A percentile compares a stretch with the other conserved stretches of the same genome.
Evolutionary conservation across 2,329 filamentous ascomycete species (phyloP).

Genomic region (Colletotrichum chlorophyti): DNA sequence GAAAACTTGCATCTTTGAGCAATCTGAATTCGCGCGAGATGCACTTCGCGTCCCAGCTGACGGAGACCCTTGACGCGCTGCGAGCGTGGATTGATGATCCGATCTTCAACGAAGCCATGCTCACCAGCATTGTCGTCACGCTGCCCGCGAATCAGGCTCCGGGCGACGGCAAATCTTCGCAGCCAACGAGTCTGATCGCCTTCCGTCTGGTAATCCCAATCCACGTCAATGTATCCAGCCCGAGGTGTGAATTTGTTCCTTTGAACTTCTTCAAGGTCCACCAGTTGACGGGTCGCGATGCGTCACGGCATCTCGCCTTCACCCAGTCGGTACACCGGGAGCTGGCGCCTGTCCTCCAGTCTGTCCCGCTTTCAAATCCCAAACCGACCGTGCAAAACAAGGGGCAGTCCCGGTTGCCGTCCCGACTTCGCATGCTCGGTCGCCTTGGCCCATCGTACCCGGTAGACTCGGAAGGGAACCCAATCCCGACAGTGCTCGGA

Average conservation of each 20-base stretch:
- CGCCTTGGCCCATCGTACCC: conserved; percentile 27
- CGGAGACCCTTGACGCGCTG: conserved; percentile 48
- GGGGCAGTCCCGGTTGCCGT: conserved; percentile 4
- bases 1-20: conserved; percentile 44
- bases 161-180: conserved; percentile 25
- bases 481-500: conserved; percentile 34
- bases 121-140: conserved; percentile 50
- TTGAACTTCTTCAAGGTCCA: conserved; percentile 71
- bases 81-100: conserved; percentile 49
- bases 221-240: conserved; percentile 57
- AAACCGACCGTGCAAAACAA: conserved; percentile 26
- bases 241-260: conserved; percentile 65
- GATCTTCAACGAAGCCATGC: conserved; percentile 52
- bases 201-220: conserved; percentile 69
- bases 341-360: conserved; percentile 56
- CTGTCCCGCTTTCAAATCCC: conserved; percentile 32
- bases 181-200: conserved; percentile 51
- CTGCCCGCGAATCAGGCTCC: conserved; percentile 40
- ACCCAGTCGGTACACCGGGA: conserved; percentile 66
- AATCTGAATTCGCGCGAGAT: conserved; percentile 47
- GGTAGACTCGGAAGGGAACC: conserved; percentile 38
- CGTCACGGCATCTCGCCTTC: conserved; percentile 64
- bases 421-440: conserved; percentile 14
- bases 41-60: conserved; percentile 53
- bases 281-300: conserved; percentile 65